Evolutionary conservation across 495 filamentous ascomycete species (phyloP).

Genomic region (Hypoxylon fragiforme): DNA sequence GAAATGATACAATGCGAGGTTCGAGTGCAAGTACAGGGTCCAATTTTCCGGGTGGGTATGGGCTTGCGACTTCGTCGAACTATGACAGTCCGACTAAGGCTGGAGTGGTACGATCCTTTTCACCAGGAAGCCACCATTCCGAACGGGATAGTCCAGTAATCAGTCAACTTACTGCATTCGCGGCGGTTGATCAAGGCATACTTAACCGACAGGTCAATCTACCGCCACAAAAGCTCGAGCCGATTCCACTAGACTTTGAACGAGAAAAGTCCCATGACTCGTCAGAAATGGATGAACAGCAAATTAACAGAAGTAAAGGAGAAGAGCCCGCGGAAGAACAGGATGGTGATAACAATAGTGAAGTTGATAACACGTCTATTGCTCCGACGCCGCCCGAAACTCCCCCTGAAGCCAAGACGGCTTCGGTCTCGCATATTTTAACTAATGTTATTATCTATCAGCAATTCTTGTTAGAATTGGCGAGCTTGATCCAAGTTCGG

Average conservation of each 20-base stretch:
- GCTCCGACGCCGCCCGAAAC: conserved; percentile 29
- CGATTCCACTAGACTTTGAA: conserved; percentile 46
- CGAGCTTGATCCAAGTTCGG: conserved; percentile 82
- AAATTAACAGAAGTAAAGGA: conserved; percentile 19
- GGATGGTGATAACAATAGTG: conserved; percentile 45
- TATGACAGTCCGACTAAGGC: conserved; percentile 37
- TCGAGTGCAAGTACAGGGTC: conserved; percentile 31
- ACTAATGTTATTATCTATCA: conserved; percentile 77
- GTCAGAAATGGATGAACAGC: conserved; percentile 28
- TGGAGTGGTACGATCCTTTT: conserved; percentile 41
- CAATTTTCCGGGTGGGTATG: conserved; percentile 24
- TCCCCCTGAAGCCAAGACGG: conserved; percentile 47
- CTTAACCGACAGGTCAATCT: conserved; percentile 51
- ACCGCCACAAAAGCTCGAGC: conserved; percentile 37
- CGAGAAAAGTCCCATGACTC: conserved; percentile 28
- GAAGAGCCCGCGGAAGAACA: conserved; percentile 39
- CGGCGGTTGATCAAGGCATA: conserved; percentile 57
- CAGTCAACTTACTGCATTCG: conserved; percentile 54
- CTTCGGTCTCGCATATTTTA: conserved; percentile 82
- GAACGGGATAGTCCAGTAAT: conserved; percentile 36
- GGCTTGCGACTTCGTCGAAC: conserved; percentile 30
- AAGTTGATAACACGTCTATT: conserved; percentile 37
- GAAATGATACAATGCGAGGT: conserved; percentile 43
- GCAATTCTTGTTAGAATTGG: conserved; percentile 87
- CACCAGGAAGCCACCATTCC: conserved; percentile 39